Conservation (phyloP, 208 protist species). For the Crithidia acanthocephali region DNA sequence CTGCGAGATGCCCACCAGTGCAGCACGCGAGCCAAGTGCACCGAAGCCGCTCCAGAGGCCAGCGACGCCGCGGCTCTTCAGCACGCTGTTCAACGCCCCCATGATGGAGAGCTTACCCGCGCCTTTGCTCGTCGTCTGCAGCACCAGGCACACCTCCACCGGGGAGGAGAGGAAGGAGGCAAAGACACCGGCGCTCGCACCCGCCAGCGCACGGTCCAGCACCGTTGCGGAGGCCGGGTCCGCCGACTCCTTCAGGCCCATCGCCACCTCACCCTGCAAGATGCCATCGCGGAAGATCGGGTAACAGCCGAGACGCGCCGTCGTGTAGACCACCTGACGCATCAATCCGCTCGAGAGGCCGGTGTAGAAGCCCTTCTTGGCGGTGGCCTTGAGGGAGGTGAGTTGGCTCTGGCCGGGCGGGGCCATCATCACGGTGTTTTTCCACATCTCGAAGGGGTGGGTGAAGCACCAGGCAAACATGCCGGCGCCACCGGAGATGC, state of each 20-base stretch:
- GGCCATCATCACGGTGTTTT: conserved; percentile 91
- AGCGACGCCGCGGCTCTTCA: conserved; percentile 52
- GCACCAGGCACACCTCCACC: conserved; percentile 90
- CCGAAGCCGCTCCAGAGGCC: conserved; percentile 90
- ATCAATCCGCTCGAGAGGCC: conserved; percentile 77
- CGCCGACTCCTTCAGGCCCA: conserved; percentile 45
- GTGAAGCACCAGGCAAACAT: conserved; percentile 91
- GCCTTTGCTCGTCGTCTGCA: conserved; percentile 83
- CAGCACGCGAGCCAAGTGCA: conserved; percentile 78
- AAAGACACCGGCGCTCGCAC: conserved; percentile 78
- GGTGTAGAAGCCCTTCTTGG: conserved; percentile 80
- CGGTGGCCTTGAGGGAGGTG: conserved; percentile 47
- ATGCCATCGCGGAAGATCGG: conserved; percentile 88
- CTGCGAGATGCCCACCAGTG: conserved; percentile 89
- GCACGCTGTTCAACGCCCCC: conserved; percentile 46
- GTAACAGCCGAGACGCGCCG: conserved; percentile 89
- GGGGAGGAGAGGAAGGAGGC: conserved; percentile 88
- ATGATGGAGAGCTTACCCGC: conserved; percentile 59
- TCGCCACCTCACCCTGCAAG: conserved; percentile 44
- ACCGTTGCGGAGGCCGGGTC: conserved; percentile 59
- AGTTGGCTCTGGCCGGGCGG: conserved; percentile 55
- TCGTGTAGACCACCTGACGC: conserved; percentile 93
- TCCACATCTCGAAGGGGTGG: conserved; percentile 95
- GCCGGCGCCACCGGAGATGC: conserved; percentile 80
- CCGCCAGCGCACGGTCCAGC: conserved; percentile 79